Evolutionary conservation across 352 stramenopile species (phyloP), one percentile per base, ranked within the genome.

Genomic region (Phytophthora megakarya): DNA sequence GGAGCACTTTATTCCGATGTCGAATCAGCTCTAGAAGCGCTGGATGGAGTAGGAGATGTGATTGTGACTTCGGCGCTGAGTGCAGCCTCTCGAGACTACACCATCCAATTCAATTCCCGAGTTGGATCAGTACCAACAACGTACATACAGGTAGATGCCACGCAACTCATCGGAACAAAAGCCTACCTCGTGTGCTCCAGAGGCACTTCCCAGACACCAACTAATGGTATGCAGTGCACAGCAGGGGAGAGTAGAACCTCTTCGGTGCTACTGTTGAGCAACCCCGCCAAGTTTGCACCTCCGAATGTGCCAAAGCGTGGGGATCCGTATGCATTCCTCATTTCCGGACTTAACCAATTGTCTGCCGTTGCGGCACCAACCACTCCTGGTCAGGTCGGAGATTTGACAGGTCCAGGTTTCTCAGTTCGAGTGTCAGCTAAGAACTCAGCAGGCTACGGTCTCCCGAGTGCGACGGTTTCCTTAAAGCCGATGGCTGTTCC

Each of bases 401-500:
- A 64, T 9, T 10, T 54, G 7, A 78, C 50, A 23, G 78, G 78
- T 0, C 61, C 70, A 1, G 87, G 85, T 1, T 95, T 89, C 51
- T 67, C 68, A 0, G 72, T 94, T 0, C 78, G 87, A 12, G 80
- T 93, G 3, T 77, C 80, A 1, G 87, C 87, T 0, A 77, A 83
- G 47, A 94, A 77, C 2, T 75, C 78, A 0, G 81, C 84, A 6
- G 85, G 81, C 0, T 92, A 90, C 22, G 81, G 87, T 8, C 43
- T 88, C 15, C 85, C 87, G 0, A 83, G 74, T 37, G 50, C 72
- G 3, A 70, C 73, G 0, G 81, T 78, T 1, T 69, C 72, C 0
- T 30, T 98, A 8, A 98, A 98, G 61, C 96, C 96, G 3, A 94
- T 95, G 72, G 88, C 78, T 12, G 79, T 88, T 2, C 93, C 96